These are phyloP conservation scores for Penicillium nucicola DNA, from an alignment of 495 filamentous ascomycete genomes.

Conservation along the genomic window DNA sequence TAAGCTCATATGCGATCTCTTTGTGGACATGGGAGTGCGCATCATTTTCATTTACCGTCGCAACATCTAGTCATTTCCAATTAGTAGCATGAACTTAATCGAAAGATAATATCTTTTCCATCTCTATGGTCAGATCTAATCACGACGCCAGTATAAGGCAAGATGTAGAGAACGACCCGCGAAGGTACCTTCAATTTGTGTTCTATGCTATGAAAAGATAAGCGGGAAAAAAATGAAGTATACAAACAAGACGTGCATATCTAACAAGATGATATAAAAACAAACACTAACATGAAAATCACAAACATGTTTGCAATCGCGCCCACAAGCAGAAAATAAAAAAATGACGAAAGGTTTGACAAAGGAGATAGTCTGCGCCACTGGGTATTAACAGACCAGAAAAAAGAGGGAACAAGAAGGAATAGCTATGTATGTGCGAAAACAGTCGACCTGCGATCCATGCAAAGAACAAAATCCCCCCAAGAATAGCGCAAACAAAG, in stretches of 20 bases:
- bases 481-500: neutral
- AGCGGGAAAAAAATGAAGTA: neutral
- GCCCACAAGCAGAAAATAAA: neutral
- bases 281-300: slow-evolving; percentile 1
- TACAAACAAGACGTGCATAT: neutral
- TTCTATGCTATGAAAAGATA: neutral
- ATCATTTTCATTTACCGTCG: no score
- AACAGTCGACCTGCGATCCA: slow-evolving; percentile 30
- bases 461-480: slow-evolving; percentile 12
- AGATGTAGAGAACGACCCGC: no score
- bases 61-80: no score
- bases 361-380: slow-evolving; percentile 16
- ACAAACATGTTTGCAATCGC: neutral
- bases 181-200: neutral
- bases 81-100: no score
- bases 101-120: no score
- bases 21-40: neutral
- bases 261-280: neutral
- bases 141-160: no score
- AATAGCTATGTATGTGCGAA: slow-evolving; percentile 23
- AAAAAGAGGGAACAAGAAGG: slow-evolving; percentile 6
- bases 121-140: no score
- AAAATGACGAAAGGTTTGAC: slow-evolving; percentile 2
- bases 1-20: slow-evolving; percentile 1
- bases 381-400: slow-evolving; percentile 25